Conservation (phyloP, 805 yeast genomes). For the Candida morakotiae region DNA sequence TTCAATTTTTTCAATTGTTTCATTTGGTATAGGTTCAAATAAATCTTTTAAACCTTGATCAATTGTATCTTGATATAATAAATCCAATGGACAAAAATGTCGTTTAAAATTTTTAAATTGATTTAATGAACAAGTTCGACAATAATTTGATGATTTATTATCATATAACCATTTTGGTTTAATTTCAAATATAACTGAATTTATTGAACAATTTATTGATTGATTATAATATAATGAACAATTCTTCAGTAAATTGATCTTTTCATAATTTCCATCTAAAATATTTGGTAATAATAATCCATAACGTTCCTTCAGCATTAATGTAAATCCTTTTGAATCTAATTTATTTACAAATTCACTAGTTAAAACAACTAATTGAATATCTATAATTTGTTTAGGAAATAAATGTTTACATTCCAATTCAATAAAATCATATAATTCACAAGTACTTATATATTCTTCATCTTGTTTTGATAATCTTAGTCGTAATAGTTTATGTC, state of each 20-base stretch:
- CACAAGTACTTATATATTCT: conserved; percentile 35
- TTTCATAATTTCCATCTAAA: conserved; percentile 26
- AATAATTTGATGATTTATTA: conserved; percentile 39
- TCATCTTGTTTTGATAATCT: conserved; percentile 29
- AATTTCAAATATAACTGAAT: conserved; percentile 39
- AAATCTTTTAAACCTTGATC: conserved; percentile 31
- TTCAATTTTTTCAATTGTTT: conserved; percentile 16
- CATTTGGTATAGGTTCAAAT: conserved; percentile 18
- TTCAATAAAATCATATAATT: conserved; percentile 38
- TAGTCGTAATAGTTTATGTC: conserved; percentile 36
- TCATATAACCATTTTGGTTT: conserved; percentile 62
- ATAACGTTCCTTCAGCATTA: conserved; percentile 37
- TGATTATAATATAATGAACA: conserved; percentile 23
- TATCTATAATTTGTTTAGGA: conserved; percentile 27
- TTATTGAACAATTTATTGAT: background rate
- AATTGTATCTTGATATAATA: conserved; percentile 30
- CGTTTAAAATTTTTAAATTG: conserved; percentile 25
- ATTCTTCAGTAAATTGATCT: conserved; percentile 27
- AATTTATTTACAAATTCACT: conserved; percentile 25
- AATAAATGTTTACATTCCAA: conserved; percentile 26
- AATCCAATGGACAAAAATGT: conserved; percentile 47
- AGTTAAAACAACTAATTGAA: conserved; percentile 28
- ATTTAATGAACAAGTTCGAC: conserved; percentile 57
- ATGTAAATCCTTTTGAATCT: conserved; percentile 19
- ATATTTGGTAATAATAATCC: conserved; percentile 44